Evolutionary conservation across 2,329 filamentous ascomycete genomes (phyloP).

Genomic region (Trichoderma breve): DNA sequence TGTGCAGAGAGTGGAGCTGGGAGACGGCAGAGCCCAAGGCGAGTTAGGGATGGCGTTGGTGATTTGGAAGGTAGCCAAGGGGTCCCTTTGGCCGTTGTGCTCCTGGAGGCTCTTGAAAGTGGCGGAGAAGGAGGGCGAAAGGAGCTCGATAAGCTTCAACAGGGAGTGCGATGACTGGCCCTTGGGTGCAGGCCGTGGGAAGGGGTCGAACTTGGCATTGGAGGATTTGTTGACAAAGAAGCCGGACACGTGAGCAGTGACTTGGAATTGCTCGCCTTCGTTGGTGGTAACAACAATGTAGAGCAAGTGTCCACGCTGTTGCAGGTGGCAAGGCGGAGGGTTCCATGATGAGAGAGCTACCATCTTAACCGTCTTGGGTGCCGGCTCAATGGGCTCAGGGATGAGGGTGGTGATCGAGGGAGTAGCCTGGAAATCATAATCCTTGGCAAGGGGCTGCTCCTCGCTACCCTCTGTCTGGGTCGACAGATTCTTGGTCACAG

Average conservation of each 20-base stretch:
- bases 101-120: conserved; percentile 79
- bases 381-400: conserved; percentile 61
- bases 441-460: conserved; percentile 49
- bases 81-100: conserved; percentile 80
- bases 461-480: conserved; percentile 29
- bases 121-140: conserved; percentile 80
- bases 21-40: conserved; percentile 82
- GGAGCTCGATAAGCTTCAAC: conserved; percentile 69
- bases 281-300: conserved; percentile 88
- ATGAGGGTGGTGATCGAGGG: conserved; percentile 70
- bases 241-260: conserved; percentile 89
- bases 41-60: conserved; percentile 90
- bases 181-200: conserved; percentile 76
- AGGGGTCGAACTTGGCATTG: conserved; percentile 91
- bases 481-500: conserved; percentile 57
- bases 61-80: conserved; percentile 89
- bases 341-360: conserved; percentile 93
- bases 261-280: conserved; percentile 91
- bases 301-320: conserved; percentile 87
- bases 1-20: conserved; percentile 60
- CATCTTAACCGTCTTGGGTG: conserved; percentile 88
- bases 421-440: conserved; percentile 73
- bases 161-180: conserved; percentile 80
- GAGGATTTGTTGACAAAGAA: conserved; percentile 98
- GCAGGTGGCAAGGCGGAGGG: conserved; percentile 85